Evolutionary conservation across 2,329 filamentous ascomycete genomes (phyloP).

Genomic region (Diplodia scrobiculata): DNA sequence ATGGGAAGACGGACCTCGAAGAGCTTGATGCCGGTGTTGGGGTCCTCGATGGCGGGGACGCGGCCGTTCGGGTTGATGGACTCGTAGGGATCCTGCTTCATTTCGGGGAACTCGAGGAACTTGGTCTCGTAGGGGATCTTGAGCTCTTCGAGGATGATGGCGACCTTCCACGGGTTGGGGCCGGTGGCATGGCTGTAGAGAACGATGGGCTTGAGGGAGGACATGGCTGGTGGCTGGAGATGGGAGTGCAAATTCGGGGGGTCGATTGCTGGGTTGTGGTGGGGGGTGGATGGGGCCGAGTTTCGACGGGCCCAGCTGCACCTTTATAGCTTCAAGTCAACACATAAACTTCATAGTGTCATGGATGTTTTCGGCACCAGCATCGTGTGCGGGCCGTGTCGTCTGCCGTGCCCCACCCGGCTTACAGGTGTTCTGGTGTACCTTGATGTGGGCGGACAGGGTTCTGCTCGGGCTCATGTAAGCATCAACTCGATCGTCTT

Average conservation of each 20-base stretch:
- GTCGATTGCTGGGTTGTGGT: neutral
- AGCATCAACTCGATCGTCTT: neutral
- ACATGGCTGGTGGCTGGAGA: conserved; percentile 21
- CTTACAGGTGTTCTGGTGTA: neutral
- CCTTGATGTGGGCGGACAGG: neutral
- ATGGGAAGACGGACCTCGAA: conserved; percentile 36
- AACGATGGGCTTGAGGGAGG: conserved; percentile 26
- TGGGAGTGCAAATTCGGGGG: neutral
- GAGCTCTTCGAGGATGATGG: conserved; percentile 52
- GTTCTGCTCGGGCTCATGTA: neutral
- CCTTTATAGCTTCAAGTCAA: conserved; percentile 3
- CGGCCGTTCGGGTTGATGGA: conserved; percentile 48
- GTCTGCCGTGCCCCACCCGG: neutral
- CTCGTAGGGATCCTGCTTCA: conserved; percentile 46
- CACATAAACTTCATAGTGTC: neutral
- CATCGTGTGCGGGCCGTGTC: neutral
- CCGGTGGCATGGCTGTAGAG: conserved; percentile 28
- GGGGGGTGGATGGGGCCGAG: neutral
- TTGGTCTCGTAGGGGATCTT: conserved; percentile 46
- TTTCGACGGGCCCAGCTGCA: neutral
- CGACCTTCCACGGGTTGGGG: conserved; percentile 50
- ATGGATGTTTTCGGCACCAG: neutral
- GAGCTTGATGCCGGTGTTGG: conserved; percentile 48
- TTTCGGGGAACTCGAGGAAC: conserved; percentile 42
- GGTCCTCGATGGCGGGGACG: conserved; percentile 49